Conservation (phyloP, 192 early-diverging fungal genomes). For the Coemansia sp. region DNA sequence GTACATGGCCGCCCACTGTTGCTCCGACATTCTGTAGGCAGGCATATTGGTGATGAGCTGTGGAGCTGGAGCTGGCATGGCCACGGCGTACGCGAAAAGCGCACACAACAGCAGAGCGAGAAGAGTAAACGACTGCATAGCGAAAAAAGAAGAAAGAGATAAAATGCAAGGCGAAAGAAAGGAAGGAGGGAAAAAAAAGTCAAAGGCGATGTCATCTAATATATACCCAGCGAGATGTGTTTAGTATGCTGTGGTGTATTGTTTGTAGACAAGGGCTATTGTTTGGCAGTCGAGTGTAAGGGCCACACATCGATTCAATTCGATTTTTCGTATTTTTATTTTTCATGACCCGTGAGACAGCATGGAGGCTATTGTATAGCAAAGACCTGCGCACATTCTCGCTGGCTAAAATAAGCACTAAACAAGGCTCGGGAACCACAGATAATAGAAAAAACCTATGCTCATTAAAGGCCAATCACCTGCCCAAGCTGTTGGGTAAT, state of each 20-base stretch:
- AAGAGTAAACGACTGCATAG: not conserved
- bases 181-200: not conserved
- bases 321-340: too few species aligned
- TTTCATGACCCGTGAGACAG: not conserved
- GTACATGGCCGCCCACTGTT: constrained; percentile 6
- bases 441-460: not conserved
- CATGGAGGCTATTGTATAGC: not conserved
- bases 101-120: not conserved
- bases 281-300: not conserved
- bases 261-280: not conserved
- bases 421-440: not conserved
- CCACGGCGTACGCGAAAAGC: not conserved
- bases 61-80: constrained; percentile 1
- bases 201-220: not conserved
- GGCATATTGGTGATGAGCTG: constrained; percentile 5
- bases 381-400: not conserved
- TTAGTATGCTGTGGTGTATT: not conserved
- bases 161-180: not conserved
- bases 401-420: too few species aligned
- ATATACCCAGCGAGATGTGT: not conserved
- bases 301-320: not conserved
- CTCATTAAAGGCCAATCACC: constrained; percentile 3
- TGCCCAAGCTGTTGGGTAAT: not conserved
- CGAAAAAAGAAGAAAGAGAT: not conserved
- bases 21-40: constrained; percentile 4